Conservation (phyloP, 768 basidiomycete genomes). For the Boletellus emodensis region DNA sequence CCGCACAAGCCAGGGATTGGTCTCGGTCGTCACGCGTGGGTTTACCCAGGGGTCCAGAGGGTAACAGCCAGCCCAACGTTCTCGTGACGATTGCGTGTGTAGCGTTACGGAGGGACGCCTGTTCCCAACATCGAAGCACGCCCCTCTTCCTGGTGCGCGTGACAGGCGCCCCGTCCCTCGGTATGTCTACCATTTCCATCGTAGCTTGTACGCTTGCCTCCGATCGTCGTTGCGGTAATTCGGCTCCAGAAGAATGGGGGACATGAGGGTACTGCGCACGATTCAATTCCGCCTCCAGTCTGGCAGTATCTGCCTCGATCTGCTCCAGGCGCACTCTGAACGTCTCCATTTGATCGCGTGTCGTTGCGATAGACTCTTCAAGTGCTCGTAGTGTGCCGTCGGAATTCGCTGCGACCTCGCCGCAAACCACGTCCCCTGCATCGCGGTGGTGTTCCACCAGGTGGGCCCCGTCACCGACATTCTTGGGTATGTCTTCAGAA, state of each 20-base stretch:
- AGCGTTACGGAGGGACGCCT: slow-evolving; percentile 8
- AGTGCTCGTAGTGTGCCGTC: slow-evolving; percentile 13
- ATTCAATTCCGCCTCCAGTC: slow-evolving; percentile 9
- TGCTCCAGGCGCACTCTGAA: slow-evolving; percentile 27
- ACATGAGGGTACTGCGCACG: not conserved
- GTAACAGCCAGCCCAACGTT: slow-evolving; percentile 24
- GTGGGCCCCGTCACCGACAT: not conserved
- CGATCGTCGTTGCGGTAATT: not conserved
- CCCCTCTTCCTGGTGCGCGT: not conserved
- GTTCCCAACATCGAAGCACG: not conserved
- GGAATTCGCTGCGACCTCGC: not conserved
- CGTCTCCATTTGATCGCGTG: slow-evolving; percentile 23
- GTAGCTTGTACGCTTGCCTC: not conserved
- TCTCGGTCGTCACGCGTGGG: not conserved
- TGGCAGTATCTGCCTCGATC: slow-evolving; percentile 21
- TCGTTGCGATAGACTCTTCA: slow-evolving; percentile 22
- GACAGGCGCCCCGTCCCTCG: not conserved
- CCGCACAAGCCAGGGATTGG: not conserved
- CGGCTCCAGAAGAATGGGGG: not conserved
- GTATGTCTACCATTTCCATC: not conserved
- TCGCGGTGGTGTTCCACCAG: not conserved
- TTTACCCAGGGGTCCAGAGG: slow-evolving; percentile 10
- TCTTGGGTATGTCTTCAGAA: not conserved
- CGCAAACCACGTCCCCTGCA: not conserved
- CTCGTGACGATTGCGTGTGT: slow-evolving; percentile 14